Evolutionary conservation across 2,329 filamentous ascomycete genomes (phyloP), one percentile per base, ranked within the genome.

Genomic region (Penicillium nordicum): DNA sequence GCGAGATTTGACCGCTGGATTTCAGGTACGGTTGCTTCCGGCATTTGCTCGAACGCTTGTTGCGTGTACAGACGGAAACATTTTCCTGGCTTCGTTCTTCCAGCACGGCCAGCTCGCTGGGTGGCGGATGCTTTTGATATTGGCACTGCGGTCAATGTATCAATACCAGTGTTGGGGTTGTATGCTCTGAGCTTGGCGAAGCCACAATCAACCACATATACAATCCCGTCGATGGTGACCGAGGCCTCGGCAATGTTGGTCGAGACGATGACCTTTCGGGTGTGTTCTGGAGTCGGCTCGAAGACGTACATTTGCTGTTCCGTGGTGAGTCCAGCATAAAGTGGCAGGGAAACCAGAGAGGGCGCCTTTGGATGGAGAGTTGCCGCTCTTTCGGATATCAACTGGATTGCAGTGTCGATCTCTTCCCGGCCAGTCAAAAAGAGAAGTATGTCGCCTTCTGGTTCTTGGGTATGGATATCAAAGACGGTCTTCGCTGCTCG

Each of bases 201-300:
- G 1, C 94, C 94, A 51, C 85, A 87, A 72, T 99, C 94, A 48
- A 97, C 79, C 6, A 99, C 93, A 68, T 90, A 96, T 53, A 92
- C 87, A 58, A 97, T 92, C 3, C 91, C 92, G 51, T 94, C 88
- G 54, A 97, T 95, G 16, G 94, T 97, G 42, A 99, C 88, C 1
- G 91, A 96, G 5, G 94, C 93, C 78, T 99, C 94, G 12, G 94
- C 92, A 62, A 97, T 97, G 70, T 97, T 97, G 57, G 94, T 97
- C 4, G 90, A 88, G 63, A 97, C 87, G 36, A 99, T 89, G 38
- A 97, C 89, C 70, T 97, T 97, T 41, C 94, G 84, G 1, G 87
- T 92, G 57, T 92, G 88, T 58, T 90, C 86, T 0, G 90, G 86
- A 2, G 92, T 79, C 52, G 88, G 86, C 66, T 96, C 91, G 70